Evolutionary conservation across 768 basidiomycete species (phyloP).

Genomic region (Podaxis sp.): DNA sequence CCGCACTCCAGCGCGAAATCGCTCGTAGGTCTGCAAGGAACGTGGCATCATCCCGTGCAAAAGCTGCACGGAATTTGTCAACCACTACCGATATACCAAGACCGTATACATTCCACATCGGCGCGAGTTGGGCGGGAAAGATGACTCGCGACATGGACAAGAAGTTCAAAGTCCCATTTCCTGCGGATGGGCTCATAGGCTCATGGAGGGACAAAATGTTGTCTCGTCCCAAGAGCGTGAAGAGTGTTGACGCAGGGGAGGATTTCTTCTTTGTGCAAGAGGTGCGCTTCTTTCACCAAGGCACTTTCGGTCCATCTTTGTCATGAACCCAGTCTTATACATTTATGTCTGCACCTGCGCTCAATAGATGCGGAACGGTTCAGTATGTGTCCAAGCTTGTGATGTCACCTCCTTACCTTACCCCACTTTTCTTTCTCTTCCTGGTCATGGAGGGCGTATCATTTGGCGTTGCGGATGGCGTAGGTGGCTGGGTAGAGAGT

Average conservation of each 20-base stretch:
- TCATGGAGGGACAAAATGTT: conserved; percentile 70
- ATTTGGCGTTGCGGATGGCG: conserved; percentile 88
- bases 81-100: conserved; percentile 21
- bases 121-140: conserved; percentile 78
- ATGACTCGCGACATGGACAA: conserved; percentile 39
- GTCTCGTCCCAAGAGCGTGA: conserved; percentile 36
- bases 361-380: conserved; percentile 69
- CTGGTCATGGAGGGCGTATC: conserved; percentile 58
- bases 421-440: conserved; percentile 23
- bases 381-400: conserved; percentile 52
- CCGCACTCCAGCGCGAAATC: conserved; percentile 14
- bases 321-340: neutral
- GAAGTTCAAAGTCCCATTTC: conserved; percentile 47
- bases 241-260: conserved; percentile 41
- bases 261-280: conserved; percentile 63
- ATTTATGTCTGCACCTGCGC: neutral
- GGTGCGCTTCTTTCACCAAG: conserved; percentile 36
- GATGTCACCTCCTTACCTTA: conserved; percentile 14
- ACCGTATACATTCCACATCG: conserved; percentile 73
- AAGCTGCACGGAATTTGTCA: conserved; percentile 3
- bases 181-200: conserved; percentile 55
- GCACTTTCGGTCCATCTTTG: neutral
- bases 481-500: conserved; percentile 86
- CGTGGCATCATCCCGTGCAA: neutral
- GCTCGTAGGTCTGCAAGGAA: conserved; percentile 7